Evolutionary conservation across 345 rosid genomes (phyloP), one percentile per base, ranked within the genome.

Genomic region (Hibiscus trionum): DNA sequence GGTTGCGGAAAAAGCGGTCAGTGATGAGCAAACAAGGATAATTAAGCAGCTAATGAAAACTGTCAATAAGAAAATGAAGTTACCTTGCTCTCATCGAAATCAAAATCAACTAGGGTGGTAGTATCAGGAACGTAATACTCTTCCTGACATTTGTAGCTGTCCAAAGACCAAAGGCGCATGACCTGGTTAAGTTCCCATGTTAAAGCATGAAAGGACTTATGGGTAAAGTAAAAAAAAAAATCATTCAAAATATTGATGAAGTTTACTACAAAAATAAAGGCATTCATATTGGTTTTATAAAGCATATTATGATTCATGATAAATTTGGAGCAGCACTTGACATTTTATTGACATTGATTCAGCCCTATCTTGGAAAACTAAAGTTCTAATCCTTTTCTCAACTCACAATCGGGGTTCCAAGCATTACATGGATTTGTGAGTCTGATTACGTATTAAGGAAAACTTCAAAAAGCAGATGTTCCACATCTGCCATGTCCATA

Each of bases 71-170:
- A 66, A 37, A 24, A 26, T 66, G 70, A 47, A 33, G 67, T 72
- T 87, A 94, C 98, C 98, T 94, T 94, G 86, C 85, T 91, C 84
- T 94, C 96, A 77, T 94, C 97, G 71, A 93, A 93, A 83, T 88
- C 98, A 63, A 90, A 91, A 80, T 94, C 97, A 72, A 88, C 72
- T 77, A 94, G 78, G 50, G 90, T 77, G 35, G 57, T 66, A 68
- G 80, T 76, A 82, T 81, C 79, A 50, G 93, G 89, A 52, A 90
- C 58, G 14, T 91, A 57, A 81, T 91, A 91, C 69, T 91, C 95
- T 79, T 84, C 93, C 62, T 85, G 58, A 68, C 96, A 87, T 77
- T 81, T 86, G 81, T 82, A 88, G 76, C 82, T 80, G 72, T 84
- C 81, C 44, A 86, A 59, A 47, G 98, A 94, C 98, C 98, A 94